These are phyloP conservation scores for Botryotinia calthae DNA, from an alignment of 2,329 filamentous ascomycete genomes.

Conservation along the genomic window DNA sequence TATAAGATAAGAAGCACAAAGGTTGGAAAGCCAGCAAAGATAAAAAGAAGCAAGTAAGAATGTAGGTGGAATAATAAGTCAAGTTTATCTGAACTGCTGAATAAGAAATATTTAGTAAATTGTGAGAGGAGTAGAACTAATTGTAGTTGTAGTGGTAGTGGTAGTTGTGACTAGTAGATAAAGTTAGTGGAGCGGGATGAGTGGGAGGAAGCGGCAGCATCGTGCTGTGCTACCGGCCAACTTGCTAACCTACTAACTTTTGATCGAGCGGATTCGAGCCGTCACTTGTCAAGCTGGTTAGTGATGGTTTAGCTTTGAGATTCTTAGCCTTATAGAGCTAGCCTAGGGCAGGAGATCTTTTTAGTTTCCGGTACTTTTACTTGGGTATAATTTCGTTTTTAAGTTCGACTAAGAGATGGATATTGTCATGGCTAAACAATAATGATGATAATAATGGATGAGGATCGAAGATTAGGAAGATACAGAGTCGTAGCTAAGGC, in stretches of 20 bases:
- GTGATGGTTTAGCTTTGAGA: background rate
- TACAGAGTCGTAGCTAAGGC: constrained; percentile 10
- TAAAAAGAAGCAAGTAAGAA: background rate
- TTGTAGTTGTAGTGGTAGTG: background rate
- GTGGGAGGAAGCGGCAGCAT: constrained; percentile 10
- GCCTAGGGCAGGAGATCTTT: background rate
- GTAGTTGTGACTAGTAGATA: background rate
- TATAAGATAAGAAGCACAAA: constrained; percentile 7
- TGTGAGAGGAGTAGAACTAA: background rate
- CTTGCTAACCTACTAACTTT: background rate
- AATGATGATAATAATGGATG: background rate
- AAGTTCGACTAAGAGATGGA: constrained; percentile 8
- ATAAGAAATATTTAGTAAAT: background rate
- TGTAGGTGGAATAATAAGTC: background rate
- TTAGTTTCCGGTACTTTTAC: background rate
- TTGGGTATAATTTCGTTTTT: background rate
- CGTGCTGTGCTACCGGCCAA: background rate
- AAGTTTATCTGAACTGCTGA: background rate
- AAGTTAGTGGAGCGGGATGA: constrained; percentile 9
- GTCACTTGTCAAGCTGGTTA: background rate
- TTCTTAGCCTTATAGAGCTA: constrained; percentile 8
- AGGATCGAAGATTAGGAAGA: background rate
- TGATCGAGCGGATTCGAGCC: constrained; percentile 13
- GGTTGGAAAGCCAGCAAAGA: background rate
- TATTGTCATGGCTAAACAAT: background rate